Conservation (phyloP, 2,329 filamentous ascomycete genomes). For the Alternaria arbusti region DNA sequence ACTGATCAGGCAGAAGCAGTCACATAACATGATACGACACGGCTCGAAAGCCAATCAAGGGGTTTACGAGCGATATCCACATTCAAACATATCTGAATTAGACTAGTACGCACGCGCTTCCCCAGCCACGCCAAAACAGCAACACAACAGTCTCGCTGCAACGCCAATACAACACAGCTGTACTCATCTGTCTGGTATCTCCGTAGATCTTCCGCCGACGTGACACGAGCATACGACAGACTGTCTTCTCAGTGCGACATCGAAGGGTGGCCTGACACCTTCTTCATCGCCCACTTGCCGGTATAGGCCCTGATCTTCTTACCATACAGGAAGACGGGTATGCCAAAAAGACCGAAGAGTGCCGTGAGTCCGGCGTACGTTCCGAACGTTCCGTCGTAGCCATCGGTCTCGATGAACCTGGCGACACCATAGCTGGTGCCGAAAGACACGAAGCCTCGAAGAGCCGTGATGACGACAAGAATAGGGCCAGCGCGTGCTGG, state of each 20-base stretch:
- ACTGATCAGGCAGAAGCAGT: not conserved
- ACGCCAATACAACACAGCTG: not conserved
- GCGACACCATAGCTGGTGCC: constrained; percentile 51
- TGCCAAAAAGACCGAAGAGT: constrained; percentile 35
- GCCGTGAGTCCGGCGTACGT: constrained; percentile 40
- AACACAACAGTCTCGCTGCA: not conserved
- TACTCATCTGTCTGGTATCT: not conserved
- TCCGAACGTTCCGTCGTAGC: constrained; percentile 44
- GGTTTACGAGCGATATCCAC: not conserved
- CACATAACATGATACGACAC: not conserved
- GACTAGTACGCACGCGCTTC: not conserved
- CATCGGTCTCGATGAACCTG: constrained; percentile 38
- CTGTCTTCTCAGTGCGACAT: constrained; percentile 15
- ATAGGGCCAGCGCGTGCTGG: constrained; percentile 52
- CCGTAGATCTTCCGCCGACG: not conserved
- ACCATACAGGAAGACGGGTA: constrained; percentile 38
- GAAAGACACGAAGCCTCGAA: constrained; percentile 56
- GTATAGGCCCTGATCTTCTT: constrained; percentile 43
- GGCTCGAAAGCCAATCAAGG: not conserved
- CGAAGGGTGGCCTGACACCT: constrained; percentile 11
- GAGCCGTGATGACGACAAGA: constrained; percentile 55
- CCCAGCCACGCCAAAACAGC: not conserved
- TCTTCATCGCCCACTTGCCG: constrained; percentile 33
- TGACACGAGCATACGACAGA: not conserved
- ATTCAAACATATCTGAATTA: not conserved